Evolutionary conservation across 176 grass and related monocot species (phyloP).

Genomic region (Hyparrhenia diplandra): DNA sequence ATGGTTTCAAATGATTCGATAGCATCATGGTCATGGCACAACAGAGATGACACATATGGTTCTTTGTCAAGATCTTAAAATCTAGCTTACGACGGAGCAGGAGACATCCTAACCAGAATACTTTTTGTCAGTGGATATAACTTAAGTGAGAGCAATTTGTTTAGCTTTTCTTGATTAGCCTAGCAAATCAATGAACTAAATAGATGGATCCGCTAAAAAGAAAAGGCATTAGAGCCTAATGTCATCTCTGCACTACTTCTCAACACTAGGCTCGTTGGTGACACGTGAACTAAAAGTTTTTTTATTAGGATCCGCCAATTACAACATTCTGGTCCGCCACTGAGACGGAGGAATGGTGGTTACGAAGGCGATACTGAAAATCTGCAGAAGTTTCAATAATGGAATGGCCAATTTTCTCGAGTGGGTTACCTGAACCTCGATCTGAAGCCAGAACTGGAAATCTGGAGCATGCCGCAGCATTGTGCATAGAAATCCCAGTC

Average conservation of each 20-base stretch:
- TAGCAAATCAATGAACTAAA: background rate
- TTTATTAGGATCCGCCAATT: background rate
- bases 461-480: background rate
- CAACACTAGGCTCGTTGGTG: background rate
- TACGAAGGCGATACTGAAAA: background rate
- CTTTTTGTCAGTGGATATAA: background rate
- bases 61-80: background rate
- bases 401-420: background rate
- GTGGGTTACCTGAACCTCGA: background rate
- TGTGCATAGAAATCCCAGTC: background rate
- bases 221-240: background rate
- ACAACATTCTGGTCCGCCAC: background rate
- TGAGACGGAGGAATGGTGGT: background rate
- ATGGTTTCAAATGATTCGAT: background rate
- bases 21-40: background rate
- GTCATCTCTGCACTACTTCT: background rate
- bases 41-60: background rate
- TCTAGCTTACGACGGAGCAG: background rate
- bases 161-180: background rate
- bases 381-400: background rate
- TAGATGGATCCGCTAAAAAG: background rate
- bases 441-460: background rate
- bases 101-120: background rate
- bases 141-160: background rate
- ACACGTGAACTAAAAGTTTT: background rate